Evolutionary conservation across 2,329 filamentous ascomycete genomes (phyloP).

Genomic region (Aspergillus aculeatinus): DNA sequence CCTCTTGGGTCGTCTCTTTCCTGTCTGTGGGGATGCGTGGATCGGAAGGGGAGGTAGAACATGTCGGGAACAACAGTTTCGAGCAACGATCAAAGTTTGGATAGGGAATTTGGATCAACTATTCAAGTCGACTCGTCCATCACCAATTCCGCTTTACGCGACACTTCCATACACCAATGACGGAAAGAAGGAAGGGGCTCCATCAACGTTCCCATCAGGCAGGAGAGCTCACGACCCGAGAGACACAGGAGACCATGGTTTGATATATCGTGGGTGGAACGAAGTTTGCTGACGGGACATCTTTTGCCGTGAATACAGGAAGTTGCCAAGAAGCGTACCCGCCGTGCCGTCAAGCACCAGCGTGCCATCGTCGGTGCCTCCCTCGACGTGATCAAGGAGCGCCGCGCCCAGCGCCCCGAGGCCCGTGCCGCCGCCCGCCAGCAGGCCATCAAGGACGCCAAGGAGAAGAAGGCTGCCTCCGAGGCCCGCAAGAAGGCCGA

Average conservation of each 20-base stretch:
- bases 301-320: slow-evolving; percentile 62
- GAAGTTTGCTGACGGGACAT: slow-evolving; percentile 28
- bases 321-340: slow-evolving; percentile 99
- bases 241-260: neutral
- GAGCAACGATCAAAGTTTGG: no score
- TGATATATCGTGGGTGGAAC: neutral
- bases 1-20: slow-evolving; percentile 17
- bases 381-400: slow-evolving; percentile 99
- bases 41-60: neutral
- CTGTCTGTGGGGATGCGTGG: slow-evolving; percentile 8
- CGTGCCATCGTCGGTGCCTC: slow-evolving; percentile 98
- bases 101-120: no score
- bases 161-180: no score
- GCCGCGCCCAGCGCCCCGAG: slow-evolving; percentile 90
- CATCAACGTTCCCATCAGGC: no score
- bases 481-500: slow-evolving; percentile 96
- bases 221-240: no score
- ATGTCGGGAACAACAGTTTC: neutral
- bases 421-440: slow-evolving; percentile 87
- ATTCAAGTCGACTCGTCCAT: no score
- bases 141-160: no score
- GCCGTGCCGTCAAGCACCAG: slow-evolving; percentile 97
- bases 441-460: slow-evolving; percentile 92
- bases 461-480: slow-evolving; percentile 93
- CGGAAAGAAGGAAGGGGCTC: no score